A percentile compares a stretch with the other conserved stretches of the same genome.
phyloP scores from a whole-genome alignment of 2,329 filamentous ascomycete genomes.

The Stachybotrys chlorohalonatus region DNA sequence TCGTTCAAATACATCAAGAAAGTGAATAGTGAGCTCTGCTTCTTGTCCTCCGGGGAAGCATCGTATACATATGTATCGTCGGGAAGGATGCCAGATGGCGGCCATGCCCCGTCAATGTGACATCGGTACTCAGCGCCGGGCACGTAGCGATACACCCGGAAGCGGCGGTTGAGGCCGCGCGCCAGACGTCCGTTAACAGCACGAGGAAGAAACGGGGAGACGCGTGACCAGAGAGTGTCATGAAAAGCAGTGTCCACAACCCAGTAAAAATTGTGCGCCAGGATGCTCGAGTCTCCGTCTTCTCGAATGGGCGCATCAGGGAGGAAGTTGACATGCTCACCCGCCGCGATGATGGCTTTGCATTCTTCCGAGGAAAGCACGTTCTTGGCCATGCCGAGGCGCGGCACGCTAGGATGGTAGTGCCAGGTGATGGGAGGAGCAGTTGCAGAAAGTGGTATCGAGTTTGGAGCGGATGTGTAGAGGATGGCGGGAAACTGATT shows the following conservation, averaged over 20 bases:
- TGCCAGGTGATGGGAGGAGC: conserved; percentile 41
- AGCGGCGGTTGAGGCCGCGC: conserved; percentile 58
- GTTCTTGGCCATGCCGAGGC: conserved; percentile 49
- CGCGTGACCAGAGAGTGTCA: conserved; percentile 52
- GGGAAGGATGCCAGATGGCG: conserved; percentile 54
- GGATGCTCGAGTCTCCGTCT: conserved; percentile 54
- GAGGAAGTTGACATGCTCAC: conserved; percentile 55
- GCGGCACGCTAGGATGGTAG: conserved; percentile 53
- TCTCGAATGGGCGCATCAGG: conserved; percentile 59
- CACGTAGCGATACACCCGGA: conserved; percentile 64
- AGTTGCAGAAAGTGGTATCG: conserved; percentile 39
- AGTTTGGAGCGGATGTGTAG: conserved; percentile 49
- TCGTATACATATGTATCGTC: conserved; percentile 58
- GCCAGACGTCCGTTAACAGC: conserved; percentile 46
- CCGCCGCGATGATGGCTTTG: conserved; percentile 55
- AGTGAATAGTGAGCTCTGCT: conserved; percentile 60
- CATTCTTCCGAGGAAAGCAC: conserved; percentile 55
- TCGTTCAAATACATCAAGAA: conserved; percentile 64
- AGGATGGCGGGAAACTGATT: conserved; percentile 60
- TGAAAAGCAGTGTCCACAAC: conserved; percentile 55
- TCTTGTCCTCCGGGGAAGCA: conserved; percentile 45
- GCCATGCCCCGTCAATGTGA: conserved; percentile 67
- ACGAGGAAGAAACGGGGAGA: conserved; percentile 47
- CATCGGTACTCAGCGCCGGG: conserved; percentile 63
- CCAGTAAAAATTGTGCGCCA: conserved; percentile 71